Percentiles rank a stretch among this genome's conserved stretches.
Conservation (phyloP, 2,329 filamentous ascomycete species). For the Fusarium gaditjirri region DNA sequence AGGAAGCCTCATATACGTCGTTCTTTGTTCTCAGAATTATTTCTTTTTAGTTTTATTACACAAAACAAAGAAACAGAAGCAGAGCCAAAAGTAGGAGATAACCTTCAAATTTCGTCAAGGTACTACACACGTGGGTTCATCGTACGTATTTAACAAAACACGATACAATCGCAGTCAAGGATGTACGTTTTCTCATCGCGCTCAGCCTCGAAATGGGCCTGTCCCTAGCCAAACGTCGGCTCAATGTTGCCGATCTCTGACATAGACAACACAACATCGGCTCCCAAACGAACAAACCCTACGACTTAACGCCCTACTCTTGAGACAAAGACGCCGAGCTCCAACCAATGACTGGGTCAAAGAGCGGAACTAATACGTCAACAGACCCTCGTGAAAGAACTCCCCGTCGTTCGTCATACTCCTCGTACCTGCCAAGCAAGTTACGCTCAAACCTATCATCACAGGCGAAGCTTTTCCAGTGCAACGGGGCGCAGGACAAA, state of each 20-base stretch:
- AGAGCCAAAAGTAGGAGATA: not conserved
- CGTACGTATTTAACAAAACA: conserved; percentile 22
- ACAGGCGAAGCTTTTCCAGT: conserved; percentile 12
- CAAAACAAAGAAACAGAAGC: not conserved
- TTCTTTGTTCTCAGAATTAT: not conserved
- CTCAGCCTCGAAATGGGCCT: conserved; percentile 27
- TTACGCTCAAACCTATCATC: conserved; percentile 13
- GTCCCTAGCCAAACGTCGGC: conserved; percentile 14
- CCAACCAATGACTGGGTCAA: not conserved
- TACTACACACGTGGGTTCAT: not conserved
- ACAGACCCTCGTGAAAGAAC: not conserved
- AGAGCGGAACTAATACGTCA: not conserved
- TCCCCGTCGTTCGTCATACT: not conserved
- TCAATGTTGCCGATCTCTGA: conserved; percentile 21
- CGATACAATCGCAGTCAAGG: conserved; percentile 2
- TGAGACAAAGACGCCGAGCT: conserved; percentile 13
- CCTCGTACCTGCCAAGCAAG: conserved; percentile 23
- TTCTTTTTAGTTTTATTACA: not conserved
- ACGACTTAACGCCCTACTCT: conserved; percentile 6
- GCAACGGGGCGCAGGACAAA: conserved; percentile 1
- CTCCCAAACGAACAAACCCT: not conserved
- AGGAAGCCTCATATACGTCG: conserved; percentile 10
- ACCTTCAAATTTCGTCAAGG: not conserved
- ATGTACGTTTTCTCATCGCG: conserved; percentile 20
- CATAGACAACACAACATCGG: not conserved